Evolutionary conservation across 306 rosid species (phyloP).

Genomic region (Carpinus fangiana): DNA sequence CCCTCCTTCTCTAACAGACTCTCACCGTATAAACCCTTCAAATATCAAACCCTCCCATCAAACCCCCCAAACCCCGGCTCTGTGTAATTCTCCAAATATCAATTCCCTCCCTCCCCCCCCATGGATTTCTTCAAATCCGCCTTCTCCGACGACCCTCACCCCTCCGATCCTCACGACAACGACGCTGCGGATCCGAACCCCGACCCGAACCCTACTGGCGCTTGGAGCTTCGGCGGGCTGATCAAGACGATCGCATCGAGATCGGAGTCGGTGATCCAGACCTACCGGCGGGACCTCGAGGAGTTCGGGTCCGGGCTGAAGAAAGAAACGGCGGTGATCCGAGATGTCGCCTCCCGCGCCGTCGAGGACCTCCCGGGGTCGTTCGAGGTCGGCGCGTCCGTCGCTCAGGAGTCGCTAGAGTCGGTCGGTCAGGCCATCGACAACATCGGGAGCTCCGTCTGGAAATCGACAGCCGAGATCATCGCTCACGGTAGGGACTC

Average conservation of each 20-base stretch:
- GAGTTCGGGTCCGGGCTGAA: constrained; percentile 76
- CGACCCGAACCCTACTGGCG: not conserved
- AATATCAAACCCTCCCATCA: not conserved
- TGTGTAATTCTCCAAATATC: not conserved
- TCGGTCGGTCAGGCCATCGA: constrained; percentile 93
- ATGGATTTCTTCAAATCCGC: constrained; percentile 70
- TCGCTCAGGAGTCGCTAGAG: constrained; percentile 93
- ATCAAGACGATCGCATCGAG: constrained; percentile 69
- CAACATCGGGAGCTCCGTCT: constrained; percentile 80
- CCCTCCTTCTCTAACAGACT: not conserved
- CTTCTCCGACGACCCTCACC: constrained; percentile 56
- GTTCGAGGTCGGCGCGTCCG: constrained; percentile 81
- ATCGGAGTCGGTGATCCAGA: constrained; percentile 70
- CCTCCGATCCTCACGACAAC: constrained; percentile 13
- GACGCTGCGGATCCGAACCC: constrained; percentile 8
- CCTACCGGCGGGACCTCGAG: constrained; percentile 78
- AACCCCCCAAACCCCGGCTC: not conserved
- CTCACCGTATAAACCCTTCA: not conserved
- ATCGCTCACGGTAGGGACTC: constrained; percentile 79
- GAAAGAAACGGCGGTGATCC: constrained; percentile 76
- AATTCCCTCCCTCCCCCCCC: not conserved
- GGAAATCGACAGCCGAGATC: constrained; percentile 87
- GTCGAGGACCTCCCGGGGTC: constrained; percentile 74
- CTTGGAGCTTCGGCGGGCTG: constrained; percentile 86
- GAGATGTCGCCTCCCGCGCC: constrained; percentile 91